phyloP scores from a whole-genome alignment of 2,329 filamentous ascomycete genomes.

The Phialemoniopsis sp. region DNA sequence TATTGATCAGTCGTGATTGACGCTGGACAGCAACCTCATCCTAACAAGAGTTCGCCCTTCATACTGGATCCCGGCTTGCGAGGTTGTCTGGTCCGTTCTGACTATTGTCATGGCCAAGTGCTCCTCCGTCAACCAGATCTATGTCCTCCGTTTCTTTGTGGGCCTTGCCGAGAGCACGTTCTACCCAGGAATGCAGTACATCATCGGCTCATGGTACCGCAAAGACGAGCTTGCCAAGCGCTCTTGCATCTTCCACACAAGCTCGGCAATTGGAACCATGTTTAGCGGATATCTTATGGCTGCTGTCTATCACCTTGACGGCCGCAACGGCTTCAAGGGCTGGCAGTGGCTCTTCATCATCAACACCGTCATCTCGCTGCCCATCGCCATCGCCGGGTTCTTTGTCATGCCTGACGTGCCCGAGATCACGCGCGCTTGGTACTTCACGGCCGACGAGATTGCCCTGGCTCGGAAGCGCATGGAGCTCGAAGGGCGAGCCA shows the following conservation, averaged over 20 bases:
- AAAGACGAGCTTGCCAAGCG: constrained; percentile 46
- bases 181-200: constrained; percentile 34
- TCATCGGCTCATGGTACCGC: constrained; percentile 41
- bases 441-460: constrained; percentile 29
- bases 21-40: constrained; percentile 20
- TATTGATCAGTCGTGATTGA: not conserved
- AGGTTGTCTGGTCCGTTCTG: constrained; percentile 28
- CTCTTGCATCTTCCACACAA: constrained; percentile 40
- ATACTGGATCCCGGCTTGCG: constrained; percentile 35
- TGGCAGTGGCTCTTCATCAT: constrained; percentile 58
- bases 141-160: constrained; percentile 36
- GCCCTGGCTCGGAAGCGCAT: constrained; percentile 32
- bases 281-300: constrained; percentile 55
- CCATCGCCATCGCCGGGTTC: constrained; percentile 49
- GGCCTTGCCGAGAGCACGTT: constrained; percentile 34
- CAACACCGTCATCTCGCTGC: constrained; percentile 51
- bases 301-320: constrained; percentile 48
- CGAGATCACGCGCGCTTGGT: constrained; percentile 31
- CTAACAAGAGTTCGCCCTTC: constrained; percentile 35
- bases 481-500: constrained; percentile 38
- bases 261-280: constrained; percentile 48
- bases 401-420: constrained; percentile 34
- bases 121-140: constrained; percentile 28
- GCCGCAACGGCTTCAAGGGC: constrained; percentile 40
- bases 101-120: constrained; percentile 25